These are phyloP conservation scores for Phaeomoniella chlamydospora DNA, from an alignment of 2,329 filamentous ascomycete genomes.

Conservation along the genomic window DNA sequence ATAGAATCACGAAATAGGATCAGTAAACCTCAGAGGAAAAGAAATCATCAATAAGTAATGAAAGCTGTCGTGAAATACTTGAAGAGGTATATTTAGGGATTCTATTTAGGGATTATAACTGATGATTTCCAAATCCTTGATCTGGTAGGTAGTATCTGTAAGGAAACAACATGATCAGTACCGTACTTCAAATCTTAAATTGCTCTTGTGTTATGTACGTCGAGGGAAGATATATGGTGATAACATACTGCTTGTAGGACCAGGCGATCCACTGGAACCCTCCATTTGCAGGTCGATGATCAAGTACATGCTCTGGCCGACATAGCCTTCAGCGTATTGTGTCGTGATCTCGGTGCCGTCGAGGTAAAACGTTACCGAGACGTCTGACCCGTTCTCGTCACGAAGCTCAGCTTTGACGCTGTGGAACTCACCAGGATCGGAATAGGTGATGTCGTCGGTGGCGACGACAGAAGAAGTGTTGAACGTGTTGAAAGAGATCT, in stretches of 20 bases:
- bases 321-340: slow-evolving; percentile 34
- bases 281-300: slow-evolving; percentile 15
- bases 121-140: not conserved
- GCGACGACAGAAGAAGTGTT: slow-evolving; percentile 32
- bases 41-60: too few relatives aligned
- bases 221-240: not conserved
- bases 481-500: slow-evolving; percentile 43
- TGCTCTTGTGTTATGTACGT: not conserved
- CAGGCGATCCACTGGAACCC: slow-evolving; percentile 4
- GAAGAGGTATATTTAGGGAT: too few relatives aligned
- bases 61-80: too few relatives aligned
- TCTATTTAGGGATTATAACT: slow-evolving; percentile 1
- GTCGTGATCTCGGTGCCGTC: slow-evolving; percentile 34
- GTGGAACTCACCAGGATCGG: slow-evolving; percentile 32
- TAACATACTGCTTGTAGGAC: not conserved
- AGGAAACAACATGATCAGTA: too few relatives aligned
- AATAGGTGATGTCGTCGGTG: slow-evolving; percentile 34
- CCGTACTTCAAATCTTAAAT: too few relatives aligned
- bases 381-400: slow-evolving; percentile 36
- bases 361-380: slow-evolving; percentile 40
- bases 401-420: slow-evolving; percentile 35
- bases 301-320: slow-evolving; percentile 28
- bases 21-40: too few relatives aligned
- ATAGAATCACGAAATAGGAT: too few relatives aligned
- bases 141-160: not conserved